These are phyloP conservation scores for Aspergillus piperis DNA, from an alignment of 2,329 filamentous ascomycete species.

Conservation along the genomic window DNA sequence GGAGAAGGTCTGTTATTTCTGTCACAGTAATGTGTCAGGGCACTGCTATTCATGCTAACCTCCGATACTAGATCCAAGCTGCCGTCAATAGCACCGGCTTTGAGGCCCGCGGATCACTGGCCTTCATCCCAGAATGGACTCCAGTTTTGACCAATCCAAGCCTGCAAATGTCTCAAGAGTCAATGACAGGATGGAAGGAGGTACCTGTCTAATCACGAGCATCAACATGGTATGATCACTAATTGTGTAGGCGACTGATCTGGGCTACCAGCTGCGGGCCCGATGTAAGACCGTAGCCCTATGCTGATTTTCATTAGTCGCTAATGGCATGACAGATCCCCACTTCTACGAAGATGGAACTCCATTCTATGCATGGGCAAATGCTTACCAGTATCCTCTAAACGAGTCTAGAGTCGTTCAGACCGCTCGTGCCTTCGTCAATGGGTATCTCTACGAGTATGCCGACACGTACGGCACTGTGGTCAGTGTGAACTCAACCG, in stretches of 20 bases:
- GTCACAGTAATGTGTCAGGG: not conserved
- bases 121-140: constrained; percentile 61
- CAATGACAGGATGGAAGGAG: constrained; percentile 65
- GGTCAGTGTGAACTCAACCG: constrained; percentile 59
- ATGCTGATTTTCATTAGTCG: not conserved
- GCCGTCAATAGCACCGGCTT: constrained; percentile 47
- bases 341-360: constrained; percentile 52
- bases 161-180: constrained; percentile 60
- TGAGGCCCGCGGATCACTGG: constrained; percentile 54
- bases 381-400: constrained; percentile 53
- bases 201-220: not conserved
- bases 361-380: constrained; percentile 64
- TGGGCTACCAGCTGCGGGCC: constrained; percentile 21
- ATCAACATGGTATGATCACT: not conserved
- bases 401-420: not conserved
- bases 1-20: constrained; percentile 35
- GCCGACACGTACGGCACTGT: constrained; percentile 51
- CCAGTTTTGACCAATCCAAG: constrained; percentile 58
- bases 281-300: not conserved
- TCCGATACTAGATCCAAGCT: constrained; percentile 50
- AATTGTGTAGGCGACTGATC: not conserved
- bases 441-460: constrained; percentile 7
- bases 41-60: not conserved
- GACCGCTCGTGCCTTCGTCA: not conserved
- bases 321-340: constrained; percentile 23